Base-by-base conservation (phyloP, 177 flowering plant genomes). In the Vitis hybrid region DNA sequence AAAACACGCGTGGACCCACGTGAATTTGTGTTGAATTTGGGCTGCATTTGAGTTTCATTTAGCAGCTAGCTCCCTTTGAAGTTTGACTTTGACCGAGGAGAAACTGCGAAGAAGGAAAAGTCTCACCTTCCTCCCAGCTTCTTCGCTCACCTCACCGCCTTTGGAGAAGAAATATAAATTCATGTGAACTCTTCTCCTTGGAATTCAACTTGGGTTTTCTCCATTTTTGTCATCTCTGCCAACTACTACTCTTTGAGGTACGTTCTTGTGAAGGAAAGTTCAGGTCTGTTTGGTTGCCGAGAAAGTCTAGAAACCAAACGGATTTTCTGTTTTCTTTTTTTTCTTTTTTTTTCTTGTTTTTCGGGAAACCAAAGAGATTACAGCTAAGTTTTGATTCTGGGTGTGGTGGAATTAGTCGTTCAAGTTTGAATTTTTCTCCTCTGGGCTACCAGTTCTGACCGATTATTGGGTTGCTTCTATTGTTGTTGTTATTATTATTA, bases 21-120 rank as follows among this genome's bases (percentile, higher is more conserved):
- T 24, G 24, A 35, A 76, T 73, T 80, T 73, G 62, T 27, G 50
- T 71, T 79, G 69, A 75, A 81, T 84, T 78, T 77, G 61, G 17
- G 35, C 67, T 74, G 59, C 65, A 73, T 80, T 78, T 74, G 62
- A 65, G 35, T 65, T 61, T 74, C 32, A 64, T 55, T 58, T 50
- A 4, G 24, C 52, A 27, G 62, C 21, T 21, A 54, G 27, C 65
- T 13, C 35, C 11, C 65, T 63, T 68, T 70, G 79, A 70, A 80
- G 73, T 18, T 78, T 80, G 85, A 82, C 85, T 83, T 84, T 84
- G 85, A 84, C 88, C 75, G 58, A 59, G 54, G 21, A 56, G 82
- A 83, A 83, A 75, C 69, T 49, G 74, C 49, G 66, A 35, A 46
- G 84, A 86, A 87, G 86, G 46, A 82, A 69, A 82, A 79, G 80